A percentile compares a stretch with the other conserved stretches of the same genome.
These are phyloP conservation scores for Hypomyces rosellus DNA, from an alignment of 2,329 filamentous ascomycete species.

Conservation along the genomic window DNA sequence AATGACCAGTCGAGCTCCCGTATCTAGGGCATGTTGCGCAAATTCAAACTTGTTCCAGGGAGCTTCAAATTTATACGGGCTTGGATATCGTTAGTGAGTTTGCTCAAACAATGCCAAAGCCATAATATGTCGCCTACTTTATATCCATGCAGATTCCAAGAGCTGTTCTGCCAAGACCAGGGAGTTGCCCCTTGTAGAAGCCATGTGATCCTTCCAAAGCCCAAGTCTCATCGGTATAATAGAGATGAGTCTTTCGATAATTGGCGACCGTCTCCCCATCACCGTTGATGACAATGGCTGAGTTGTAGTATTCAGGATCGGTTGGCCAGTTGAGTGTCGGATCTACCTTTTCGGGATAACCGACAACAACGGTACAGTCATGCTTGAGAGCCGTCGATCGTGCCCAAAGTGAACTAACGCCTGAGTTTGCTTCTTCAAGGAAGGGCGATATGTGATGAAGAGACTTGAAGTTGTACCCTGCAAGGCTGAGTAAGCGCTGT, in stretches of 20 bases:
- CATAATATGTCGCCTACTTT: conserved; percentile 39
- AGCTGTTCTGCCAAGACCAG: conserved; percentile 44
- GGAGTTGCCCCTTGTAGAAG: conserved; percentile 41
- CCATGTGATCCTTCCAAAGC: conserved; percentile 47
- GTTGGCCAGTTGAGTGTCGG: conserved; percentile 43
- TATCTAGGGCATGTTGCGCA: conserved; percentile 50
- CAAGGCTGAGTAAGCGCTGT: neutral
- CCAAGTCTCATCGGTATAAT: conserved; percentile 56
- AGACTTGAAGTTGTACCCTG: conserved; percentile 73
- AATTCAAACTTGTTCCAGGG: conserved; percentile 37
- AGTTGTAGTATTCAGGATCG: conserved; percentile 49
- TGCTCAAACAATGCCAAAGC: neutral
- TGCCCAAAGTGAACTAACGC: conserved; percentile 67
- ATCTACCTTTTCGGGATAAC: conserved; percentile 67
- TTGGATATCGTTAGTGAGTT: conserved; percentile 8
- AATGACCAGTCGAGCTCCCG: conserved; percentile 56
- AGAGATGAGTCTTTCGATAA: conserved; percentile 55
- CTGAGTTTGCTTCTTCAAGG: conserved; percentile 59
- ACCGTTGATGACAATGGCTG: conserved; percentile 45
- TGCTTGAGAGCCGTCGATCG: conserved; percentile 58
- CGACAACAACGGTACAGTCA: conserved; percentile 61
- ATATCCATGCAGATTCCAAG: conserved; percentile 60
- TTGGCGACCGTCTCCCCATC: conserved; percentile 57
- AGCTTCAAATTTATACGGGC: conserved; percentile 32
- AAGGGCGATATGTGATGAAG: conserved; percentile 60